A percentile compares a stretch with the other conserved stretches of the same genome.
Conservation (phyloP, 257 asterid species). For the Lantana camara region DNA sequence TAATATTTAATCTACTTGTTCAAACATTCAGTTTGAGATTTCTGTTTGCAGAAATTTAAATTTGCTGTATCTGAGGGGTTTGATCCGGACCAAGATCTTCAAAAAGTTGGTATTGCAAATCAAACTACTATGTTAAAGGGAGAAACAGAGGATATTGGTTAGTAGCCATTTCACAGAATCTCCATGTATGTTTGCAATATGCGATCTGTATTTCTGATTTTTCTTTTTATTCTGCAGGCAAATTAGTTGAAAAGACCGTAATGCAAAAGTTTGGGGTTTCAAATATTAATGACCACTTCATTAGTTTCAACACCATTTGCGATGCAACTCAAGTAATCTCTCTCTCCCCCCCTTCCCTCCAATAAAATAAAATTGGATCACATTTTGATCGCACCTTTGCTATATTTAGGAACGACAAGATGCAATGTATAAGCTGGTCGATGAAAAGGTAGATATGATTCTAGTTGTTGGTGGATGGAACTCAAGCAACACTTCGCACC, state of each 20-base stretch:
- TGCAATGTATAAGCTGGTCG: conserved; percentile 97
- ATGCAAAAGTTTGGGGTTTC: conserved; percentile 91
- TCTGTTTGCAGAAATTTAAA: conserved; percentile 80
- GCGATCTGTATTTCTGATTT: conserved; percentile 10
- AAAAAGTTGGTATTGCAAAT: conserved; percentile 94
- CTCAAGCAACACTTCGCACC: conserved; percentile 98
- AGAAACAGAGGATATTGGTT: conserved; percentile 96
- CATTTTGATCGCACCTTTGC: conserved; percentile 23
- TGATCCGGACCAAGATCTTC: conserved; percentile 85
- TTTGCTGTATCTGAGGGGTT: conserved; percentile 82
- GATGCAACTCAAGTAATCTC: conserved; percentile 92
- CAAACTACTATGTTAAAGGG: conserved; percentile 99
- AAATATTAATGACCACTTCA: conserved; percentile 80
- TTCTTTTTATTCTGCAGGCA: conserved; percentile 47
- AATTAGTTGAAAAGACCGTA: conserved; percentile 72
- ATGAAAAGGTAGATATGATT: conserved; percentile 75
- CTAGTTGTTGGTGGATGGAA: conserved; percentile 98
- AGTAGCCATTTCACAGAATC: conserved; percentile 28
- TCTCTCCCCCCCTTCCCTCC: no score
- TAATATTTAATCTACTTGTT: conserved; percentile 2
- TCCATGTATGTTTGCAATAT: conserved; percentile 10
- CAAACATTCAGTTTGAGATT: conserved; percentile 27
- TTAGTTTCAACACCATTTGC: conserved; percentile 96
- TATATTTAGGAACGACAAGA: conserved; percentile 88
- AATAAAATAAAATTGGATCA: conserved; percentile 4